phyloP scores from a whole-genome alignment of 805 yeast species.

The Candida qinlingensis region DNA sequence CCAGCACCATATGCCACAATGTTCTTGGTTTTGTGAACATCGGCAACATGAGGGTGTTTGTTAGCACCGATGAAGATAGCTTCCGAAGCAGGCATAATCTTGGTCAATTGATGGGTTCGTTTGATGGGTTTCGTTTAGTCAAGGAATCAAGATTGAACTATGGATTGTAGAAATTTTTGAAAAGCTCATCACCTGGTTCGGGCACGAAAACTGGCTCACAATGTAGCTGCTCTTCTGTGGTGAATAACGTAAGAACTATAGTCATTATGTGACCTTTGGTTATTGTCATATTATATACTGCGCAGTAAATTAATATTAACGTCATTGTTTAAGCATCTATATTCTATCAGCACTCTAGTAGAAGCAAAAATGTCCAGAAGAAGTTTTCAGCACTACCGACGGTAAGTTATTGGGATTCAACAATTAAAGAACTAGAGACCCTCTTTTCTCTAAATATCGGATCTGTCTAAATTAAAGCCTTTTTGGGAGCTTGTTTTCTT shows the following conservation, averaged over 20 bases:
- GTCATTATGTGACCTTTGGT: neutral
- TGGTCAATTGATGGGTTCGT: neutral
- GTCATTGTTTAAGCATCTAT: too few species aligned
- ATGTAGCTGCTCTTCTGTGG: neutral
- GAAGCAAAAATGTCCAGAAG: too few species aligned
- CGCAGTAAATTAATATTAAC: too few species aligned
- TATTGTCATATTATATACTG: too few species aligned
- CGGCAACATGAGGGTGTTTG: slow-evolving; percentile 56
- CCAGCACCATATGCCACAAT: slow-evolving; percentile 71
- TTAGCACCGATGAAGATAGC: slow-evolving; percentile 73
- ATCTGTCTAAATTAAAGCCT: too few species aligned
- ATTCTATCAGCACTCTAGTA: too few species aligned
- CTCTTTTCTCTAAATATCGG: too few species aligned
- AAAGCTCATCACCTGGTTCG: slow-evolving; percentile 4
- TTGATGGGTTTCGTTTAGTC: neutral
- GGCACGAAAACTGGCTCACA: neutral
- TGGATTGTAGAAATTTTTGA: neutral
- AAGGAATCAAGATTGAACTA: neutral
- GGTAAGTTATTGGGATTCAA: too few species aligned
- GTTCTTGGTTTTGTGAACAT: slow-evolving; percentile 33
- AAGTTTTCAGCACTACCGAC: too few species aligned
- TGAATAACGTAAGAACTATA: neutral
- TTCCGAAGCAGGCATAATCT: slow-evolving; percentile 28
- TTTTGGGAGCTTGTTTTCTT: too few species aligned
- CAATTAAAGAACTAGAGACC: too few species aligned